Percentiles rank a stretch among this genome's conserved stretches.
Conservation (phyloP, 192 early-diverging fungal genomes). For the Coemansia sp. region DNA sequence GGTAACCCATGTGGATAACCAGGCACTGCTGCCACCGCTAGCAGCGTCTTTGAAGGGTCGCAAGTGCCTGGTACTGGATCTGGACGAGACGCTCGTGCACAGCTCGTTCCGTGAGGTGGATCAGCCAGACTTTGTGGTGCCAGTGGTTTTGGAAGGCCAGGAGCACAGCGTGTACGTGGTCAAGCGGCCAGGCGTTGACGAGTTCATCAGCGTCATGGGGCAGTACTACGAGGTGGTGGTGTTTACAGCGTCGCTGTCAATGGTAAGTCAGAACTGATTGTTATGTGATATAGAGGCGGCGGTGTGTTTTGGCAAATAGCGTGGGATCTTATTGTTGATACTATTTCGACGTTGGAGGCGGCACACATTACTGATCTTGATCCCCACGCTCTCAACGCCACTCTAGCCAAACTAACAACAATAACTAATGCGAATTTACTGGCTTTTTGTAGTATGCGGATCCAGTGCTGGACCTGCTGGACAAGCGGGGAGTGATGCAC, state of each 20-base stretch:
- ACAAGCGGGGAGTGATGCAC: slow-evolving; percentile 77
- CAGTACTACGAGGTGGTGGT: slow-evolving; percentile 90
- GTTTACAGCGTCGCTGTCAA: slow-evolving; percentile 92
- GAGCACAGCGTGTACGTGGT: slow-evolving; percentile 94
- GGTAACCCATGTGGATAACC: slow-evolving; percentile 37
- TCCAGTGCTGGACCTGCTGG: slow-evolving; percentile 93
- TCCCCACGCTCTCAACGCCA: no score
- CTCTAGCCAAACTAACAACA: background rate
- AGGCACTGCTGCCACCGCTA: slow-evolving; percentile 67
- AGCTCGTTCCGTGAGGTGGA: slow-evolving; percentile 81
- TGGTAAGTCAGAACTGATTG: slow-evolving; percentile 40
- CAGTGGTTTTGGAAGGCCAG: slow-evolving; percentile 88
- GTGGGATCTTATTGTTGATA: background rate
- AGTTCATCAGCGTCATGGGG: slow-evolving; percentile 83
- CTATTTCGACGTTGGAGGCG: background rate
- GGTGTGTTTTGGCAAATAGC: slow-evolving; percentile 4
- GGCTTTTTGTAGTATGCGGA: slow-evolving; percentile 82
- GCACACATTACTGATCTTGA: no score
- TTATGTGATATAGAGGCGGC: background rate
- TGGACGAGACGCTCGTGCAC: slow-evolving; percentile 97
- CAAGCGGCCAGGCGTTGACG: slow-evolving; percentile 94
- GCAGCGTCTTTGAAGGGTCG: slow-evolving; percentile 64
- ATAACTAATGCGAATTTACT: background rate
- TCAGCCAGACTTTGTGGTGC: slow-evolving; percentile 87
- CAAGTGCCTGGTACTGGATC: slow-evolving; percentile 94